Conservation (phyloP, 306 rosid species). For the Cicer judaicum region DNA sequence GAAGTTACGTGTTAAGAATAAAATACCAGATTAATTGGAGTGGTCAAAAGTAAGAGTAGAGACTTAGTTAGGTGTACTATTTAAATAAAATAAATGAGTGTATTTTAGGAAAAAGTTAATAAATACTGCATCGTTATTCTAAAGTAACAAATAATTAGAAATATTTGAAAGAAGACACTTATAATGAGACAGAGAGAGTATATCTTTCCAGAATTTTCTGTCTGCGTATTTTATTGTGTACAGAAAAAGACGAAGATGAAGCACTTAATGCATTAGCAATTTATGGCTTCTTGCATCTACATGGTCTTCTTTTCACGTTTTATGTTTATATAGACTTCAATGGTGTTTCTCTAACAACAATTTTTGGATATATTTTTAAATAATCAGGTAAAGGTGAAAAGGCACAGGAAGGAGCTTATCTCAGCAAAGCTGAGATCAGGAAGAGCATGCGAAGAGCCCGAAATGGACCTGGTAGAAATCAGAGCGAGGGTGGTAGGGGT, state of each 20-base stretch:
- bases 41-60: neutral
- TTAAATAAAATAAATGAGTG: neutral
- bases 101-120: neutral
- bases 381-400: constrained; percentile 57
- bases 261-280: constrained; percentile 9
- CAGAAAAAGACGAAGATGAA: neutral
- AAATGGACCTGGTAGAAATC: constrained; percentile 94
- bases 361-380: constrained; percentile 40
- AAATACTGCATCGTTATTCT: neutral
- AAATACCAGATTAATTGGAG: neutral
- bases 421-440: constrained; percentile 75
- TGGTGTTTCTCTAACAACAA: constrained; percentile 34
- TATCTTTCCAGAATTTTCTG: constrained; percentile 1
- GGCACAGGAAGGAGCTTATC: constrained; percentile 58
- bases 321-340: constrained; percentile 9
- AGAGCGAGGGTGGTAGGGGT: constrained; percentile 70
- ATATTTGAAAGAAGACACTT: neutral
- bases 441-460: constrained; percentile 67
- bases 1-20: neutral
- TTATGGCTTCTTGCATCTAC: constrained; percentile 6
- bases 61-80: neutral
- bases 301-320: neutral
- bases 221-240: constrained; percentile 1
- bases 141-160: neutral
- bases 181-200: neutral